A percentile compares a stretch with the other conserved stretches of the same genome.
Evolutionary conservation across 2,329 filamentous ascomycete species (phyloP).

Genomic region (Botrytis paeoniae): DNA sequence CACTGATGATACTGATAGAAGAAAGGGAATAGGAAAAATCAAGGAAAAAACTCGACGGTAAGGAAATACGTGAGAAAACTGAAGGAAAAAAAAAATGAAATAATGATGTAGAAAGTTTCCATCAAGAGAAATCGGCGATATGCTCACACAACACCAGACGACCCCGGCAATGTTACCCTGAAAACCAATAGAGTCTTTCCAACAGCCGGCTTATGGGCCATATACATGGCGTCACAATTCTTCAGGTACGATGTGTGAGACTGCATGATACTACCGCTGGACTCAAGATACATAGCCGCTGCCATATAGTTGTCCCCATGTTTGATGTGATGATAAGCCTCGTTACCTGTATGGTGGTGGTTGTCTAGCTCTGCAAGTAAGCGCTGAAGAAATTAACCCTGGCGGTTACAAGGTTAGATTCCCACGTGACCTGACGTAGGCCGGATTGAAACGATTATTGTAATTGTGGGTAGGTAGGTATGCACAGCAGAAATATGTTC

Average conservation of each 20-base stretch:
- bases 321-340: constrained; percentile 21
- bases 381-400: constrained; percentile 18
- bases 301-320: constrained; percentile 15
- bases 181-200: constrained; percentile 22
- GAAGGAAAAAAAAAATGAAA: constrained; percentile 22
- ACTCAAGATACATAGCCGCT: constrained; percentile 18
- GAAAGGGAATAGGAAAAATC: constrained; percentile 30
- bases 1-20: constrained; percentile 24
- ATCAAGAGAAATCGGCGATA: constrained; percentile 20
- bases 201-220: constrained; percentile 15
- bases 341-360: constrained; percentile 18
- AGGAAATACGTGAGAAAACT: constrained; percentile 10
- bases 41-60: constrained; percentile 13
- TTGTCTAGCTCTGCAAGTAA: constrained; percentile 16
- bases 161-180: constrained; percentile 20
- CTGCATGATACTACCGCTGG: constrained; percentile 21
- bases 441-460: background rate
- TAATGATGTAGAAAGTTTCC: constrained; percentile 20
- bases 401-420: constrained; percentile 10
- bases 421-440: constrained; percentile 6
- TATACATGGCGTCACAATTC: constrained; percentile 17
- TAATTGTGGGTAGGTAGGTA: background rate
- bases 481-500: background rate
- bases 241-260: constrained; percentile 11
- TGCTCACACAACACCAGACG: constrained; percentile 11